Percentiles rank a stretch among this genome's conserved stretches.
Conservation (phyloP, 306 rosid genomes). For the Boehmeria nivea region DNA sequence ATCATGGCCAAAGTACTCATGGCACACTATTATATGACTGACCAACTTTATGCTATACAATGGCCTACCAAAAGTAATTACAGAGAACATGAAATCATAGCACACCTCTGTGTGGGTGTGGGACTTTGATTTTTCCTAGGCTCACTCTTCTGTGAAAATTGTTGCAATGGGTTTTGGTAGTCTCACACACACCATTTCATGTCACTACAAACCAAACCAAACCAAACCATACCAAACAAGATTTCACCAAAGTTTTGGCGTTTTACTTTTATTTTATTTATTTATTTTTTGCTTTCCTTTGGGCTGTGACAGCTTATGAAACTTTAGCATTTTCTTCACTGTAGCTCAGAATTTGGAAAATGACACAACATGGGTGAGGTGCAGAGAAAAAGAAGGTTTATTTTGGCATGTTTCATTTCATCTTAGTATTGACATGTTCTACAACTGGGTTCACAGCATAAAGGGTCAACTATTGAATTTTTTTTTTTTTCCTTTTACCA, state of each 20-base stretch:
- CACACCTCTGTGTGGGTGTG: conserved; percentile 6
- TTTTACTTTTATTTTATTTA: too few species aligned
- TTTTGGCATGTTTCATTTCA: too few species aligned
- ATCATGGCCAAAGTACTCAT: conserved; percentile 5
- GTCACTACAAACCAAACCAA: too few species aligned
- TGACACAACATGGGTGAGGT: neutral
- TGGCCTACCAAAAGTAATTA: conserved; percentile 16
- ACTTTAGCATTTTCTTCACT: neutral
- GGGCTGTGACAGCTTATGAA: neutral
- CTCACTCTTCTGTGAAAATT: neutral
- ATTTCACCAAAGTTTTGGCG: neutral
- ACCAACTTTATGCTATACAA: conserved; percentile 14
- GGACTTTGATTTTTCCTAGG: neutral
- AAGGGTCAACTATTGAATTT: too few species aligned
- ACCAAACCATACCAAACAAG: too few species aligned
- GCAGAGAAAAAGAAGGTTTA: neutral
- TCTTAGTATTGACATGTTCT: too few species aligned
- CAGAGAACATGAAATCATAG: conserved; percentile 5
- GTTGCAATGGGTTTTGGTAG: neutral
- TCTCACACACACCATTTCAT: too few species aligned
- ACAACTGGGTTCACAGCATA: too few species aligned
- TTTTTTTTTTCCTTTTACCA: too few species aligned
- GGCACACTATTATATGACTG: conserved; percentile 19
- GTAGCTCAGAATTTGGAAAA: neutral
- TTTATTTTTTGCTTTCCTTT: neutral